These are phyloP conservation scores for Wallacemonas sp. DNA, from an alignment of 208 protist genomes.

Conservation along the genomic window DNA sequence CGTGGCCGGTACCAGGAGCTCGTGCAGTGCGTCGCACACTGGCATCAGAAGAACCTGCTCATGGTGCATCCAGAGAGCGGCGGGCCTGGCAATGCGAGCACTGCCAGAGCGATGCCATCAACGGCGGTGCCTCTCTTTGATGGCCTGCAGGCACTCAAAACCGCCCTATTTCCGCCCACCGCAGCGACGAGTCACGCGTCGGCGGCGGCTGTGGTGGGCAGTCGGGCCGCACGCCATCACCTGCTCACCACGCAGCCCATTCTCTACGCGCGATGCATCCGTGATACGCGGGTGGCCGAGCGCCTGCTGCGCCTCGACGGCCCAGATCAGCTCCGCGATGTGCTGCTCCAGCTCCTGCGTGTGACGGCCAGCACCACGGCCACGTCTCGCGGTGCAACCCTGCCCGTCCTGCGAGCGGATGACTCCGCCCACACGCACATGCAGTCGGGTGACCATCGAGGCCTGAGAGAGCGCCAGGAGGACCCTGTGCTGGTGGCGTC, in stretches of 20 bases:
- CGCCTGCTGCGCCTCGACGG: conserved; percentile 46
- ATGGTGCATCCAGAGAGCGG: conserved; percentile 27
- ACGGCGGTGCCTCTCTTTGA: conserved; percentile 31
- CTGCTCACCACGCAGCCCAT: conserved; percentile 23
- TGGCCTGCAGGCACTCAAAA: conserved; percentile 35
- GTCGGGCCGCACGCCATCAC: conserved; percentile 24
- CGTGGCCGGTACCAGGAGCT: conserved; percentile 32
- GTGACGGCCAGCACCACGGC: background rate
- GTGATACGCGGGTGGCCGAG: conserved; percentile 45
- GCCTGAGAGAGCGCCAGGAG: background rate
- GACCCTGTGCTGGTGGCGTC: too few species aligned
- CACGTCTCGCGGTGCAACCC: background rate
- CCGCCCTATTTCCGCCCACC: conserved; percentile 31
- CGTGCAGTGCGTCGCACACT: conserved; percentile 74
- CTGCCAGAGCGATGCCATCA: too few species aligned
- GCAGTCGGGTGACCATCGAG: background rate
- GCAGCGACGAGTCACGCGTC: conserved; percentile 12
- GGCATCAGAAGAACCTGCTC: conserved; percentile 32
- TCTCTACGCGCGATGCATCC: conserved; percentile 49
- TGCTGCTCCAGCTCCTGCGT: conserved; percentile 29
- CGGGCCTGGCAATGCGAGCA: too few species aligned
- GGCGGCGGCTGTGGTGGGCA: conserved; percentile 19
- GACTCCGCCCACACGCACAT: too few species aligned
- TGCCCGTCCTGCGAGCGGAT: background rate
- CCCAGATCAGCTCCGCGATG: conserved; percentile 19